Base-by-base conservation (phyloP, 2,329 filamentous ascomycete species). In the Diaporthe citri region DNA sequence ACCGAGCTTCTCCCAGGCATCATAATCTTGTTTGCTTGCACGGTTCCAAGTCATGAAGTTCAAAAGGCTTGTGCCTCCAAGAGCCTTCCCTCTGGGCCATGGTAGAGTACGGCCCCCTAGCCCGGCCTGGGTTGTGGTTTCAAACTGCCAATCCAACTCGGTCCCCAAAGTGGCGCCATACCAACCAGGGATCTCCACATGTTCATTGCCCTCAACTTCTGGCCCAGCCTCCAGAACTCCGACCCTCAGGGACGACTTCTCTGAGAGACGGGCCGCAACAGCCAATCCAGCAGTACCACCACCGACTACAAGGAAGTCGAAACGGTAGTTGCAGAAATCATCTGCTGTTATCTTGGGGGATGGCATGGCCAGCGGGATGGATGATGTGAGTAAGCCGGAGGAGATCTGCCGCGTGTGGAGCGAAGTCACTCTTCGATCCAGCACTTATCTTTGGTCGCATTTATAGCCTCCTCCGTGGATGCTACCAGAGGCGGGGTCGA, bases 261-360 rank as follows among this genome's bases (percentile, higher is more conserved):
- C 84, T 20, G 66, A 71, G 56, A 88, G 82, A 51, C 87, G 84
- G 72, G 82, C 82, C 20, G 86, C 87, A 71, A 88, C 82, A 1
- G 86, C 83, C 72, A 87, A 83, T 22, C 87, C 87, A 31, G 86
- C 84, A 4, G 87, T 88, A 15, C 87, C 87, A 25, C 87, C 87
- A 55, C 87, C 87, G 28, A 87, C 86, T 64, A 88, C 82, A 76
- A 88, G 79, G 79, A 86, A 88, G 79, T 88, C 86, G 46, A 52
- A 67, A 8, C 0, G 13, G 7, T 2, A 20, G 10, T 8, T 28
- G n/a, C 62, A 67, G 62, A 67, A 67, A 2, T 52, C 22, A 17
- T 67, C 46, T 39, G 62, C 62, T 0, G 46, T 52, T 17, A 20
- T 7, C 10, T 67, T 20, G 36, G 31, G 17, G 6, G 31, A 9